phyloP scores from a whole-genome alignment of 306 rosid genomes.

The Dalbergia oliveri region DNA sequence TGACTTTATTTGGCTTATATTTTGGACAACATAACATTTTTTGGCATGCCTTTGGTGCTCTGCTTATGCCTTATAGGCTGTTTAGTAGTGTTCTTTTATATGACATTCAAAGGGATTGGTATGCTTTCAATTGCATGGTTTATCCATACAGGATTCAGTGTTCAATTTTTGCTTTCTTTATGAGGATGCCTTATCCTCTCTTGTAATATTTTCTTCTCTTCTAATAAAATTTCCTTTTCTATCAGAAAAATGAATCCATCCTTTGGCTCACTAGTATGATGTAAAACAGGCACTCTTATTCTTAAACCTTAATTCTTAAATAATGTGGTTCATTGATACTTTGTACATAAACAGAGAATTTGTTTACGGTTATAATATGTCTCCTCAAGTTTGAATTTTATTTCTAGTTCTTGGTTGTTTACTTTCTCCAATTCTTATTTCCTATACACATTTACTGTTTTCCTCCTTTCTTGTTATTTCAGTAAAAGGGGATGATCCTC shows the following conservation, averaged over 20 bases:
- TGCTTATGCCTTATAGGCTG: too few species aligned
- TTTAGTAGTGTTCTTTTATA: too few species aligned
- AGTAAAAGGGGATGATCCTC: neutral
- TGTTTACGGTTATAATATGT: neutral
- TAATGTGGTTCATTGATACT: neutral
- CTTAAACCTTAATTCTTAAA: neutral
- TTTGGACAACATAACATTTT: too few species aligned
- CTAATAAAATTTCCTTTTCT: too few species aligned
- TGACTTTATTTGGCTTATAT: too few species aligned
- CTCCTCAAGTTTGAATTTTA: neutral
- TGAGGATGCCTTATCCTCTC: too few species aligned
- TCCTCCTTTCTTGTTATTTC: neutral
- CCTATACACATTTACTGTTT: neutral
- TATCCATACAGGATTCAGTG: too few species aligned
- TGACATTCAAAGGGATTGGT: too few species aligned
- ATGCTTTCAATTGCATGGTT: too few species aligned
- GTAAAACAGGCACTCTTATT: neutral
- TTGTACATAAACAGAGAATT: neutral
- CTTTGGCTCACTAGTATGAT: slow-evolving; percentile 1
- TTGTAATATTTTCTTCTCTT: too few species aligned
- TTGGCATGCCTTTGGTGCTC: too few species aligned
- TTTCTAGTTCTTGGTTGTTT: slow-evolving; percentile 17
- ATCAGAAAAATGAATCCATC: neutral
- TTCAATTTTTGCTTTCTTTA: too few species aligned
- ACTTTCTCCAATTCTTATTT: slow-evolving; percentile 9